Conservation (phyloP, 2,329 filamentous ascomycete species). For the Coniella vitis region DNA sequence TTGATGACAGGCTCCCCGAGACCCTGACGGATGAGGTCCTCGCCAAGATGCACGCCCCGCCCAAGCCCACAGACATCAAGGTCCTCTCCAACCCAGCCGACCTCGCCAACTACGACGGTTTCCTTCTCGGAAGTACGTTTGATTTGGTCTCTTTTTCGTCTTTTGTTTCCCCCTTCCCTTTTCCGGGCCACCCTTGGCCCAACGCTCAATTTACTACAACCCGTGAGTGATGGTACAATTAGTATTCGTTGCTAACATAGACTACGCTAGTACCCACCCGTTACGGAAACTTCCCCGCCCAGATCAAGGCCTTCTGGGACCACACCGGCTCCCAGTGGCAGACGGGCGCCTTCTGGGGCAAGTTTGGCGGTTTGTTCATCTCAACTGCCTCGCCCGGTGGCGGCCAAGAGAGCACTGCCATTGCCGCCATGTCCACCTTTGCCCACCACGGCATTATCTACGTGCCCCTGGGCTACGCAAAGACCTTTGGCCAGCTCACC, state of each 20-base stretch:
- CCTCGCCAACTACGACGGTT: conserved; percentile 74
- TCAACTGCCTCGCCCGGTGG: conserved; percentile 78
- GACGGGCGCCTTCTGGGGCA: conserved; percentile 70
- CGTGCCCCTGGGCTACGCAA: conserved; percentile 91
- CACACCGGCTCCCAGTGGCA: conserved; percentile 80
- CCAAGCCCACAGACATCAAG: conserved; percentile 63
- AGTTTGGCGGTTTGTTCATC: conserved; percentile 87
- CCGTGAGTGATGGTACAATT: too few species aligned
- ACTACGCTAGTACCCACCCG: conserved; percentile 76
- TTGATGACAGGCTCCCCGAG: conserved; percentile 62
- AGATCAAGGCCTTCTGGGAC: conserved; percentile 95
- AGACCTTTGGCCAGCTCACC: conserved; percentile 61
- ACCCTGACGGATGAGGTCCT: conserved; percentile 81
- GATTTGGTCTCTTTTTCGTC: too few species aligned
- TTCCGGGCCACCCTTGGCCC: too few species aligned
- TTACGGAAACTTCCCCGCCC: conserved; percentile 93
- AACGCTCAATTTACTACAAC: too few species aligned
- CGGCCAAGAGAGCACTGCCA: conserved; percentile 84
- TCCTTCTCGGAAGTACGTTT: conserved; percentile 66
- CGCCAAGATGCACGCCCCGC: conserved; percentile 81
- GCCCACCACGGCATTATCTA: conserved; percentile 92
- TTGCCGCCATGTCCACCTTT: conserved; percentile 77
- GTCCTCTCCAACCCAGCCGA: conserved; percentile 49
- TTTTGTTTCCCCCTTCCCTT: too few species aligned
- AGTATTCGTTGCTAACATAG: too few species aligned